Conservation (phyloP, 495 filamentous ascomycete species). For the Xylaria intraflava region DNA sequence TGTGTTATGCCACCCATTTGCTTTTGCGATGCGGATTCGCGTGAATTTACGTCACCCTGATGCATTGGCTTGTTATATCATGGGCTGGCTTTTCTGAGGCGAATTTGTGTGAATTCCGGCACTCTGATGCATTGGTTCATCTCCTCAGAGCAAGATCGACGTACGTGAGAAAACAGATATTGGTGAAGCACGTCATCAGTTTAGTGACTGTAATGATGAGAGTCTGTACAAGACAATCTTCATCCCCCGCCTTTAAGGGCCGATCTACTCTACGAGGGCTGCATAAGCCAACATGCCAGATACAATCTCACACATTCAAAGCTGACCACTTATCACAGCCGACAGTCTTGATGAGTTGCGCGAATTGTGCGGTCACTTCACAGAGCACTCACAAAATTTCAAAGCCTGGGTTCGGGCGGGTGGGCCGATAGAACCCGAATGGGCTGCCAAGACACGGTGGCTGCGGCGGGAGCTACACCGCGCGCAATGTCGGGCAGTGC, state of each 20-base stretch:
- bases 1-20: constrained; percentile 6
- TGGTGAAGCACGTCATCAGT: background rate
- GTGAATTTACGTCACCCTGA: background rate
- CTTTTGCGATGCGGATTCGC: background rate
- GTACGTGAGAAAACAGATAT: no score
- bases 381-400: constrained; percentile 34
- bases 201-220: background rate
- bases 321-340: constrained; percentile 19
- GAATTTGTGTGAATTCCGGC: no score
- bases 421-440: constrained; percentile 39
- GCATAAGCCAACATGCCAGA: background rate
- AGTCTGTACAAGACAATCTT: no score
- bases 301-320: background rate
- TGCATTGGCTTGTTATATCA: background rate
- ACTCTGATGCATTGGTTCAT: no score
- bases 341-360: constrained; percentile 39
- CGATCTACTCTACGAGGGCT: background rate
- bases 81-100: no score
- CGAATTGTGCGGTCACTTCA: constrained; percentile 30
- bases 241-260: no score
- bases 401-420: constrained; percentile 38
- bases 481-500: constrained; percentile 41
- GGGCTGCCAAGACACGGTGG: constrained; percentile 35
- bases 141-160: no score
- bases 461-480: constrained; percentile 38